phyloP scores from a whole-genome alignment of 352 stramenopile species.

The Pythium chondricola region DNA sequence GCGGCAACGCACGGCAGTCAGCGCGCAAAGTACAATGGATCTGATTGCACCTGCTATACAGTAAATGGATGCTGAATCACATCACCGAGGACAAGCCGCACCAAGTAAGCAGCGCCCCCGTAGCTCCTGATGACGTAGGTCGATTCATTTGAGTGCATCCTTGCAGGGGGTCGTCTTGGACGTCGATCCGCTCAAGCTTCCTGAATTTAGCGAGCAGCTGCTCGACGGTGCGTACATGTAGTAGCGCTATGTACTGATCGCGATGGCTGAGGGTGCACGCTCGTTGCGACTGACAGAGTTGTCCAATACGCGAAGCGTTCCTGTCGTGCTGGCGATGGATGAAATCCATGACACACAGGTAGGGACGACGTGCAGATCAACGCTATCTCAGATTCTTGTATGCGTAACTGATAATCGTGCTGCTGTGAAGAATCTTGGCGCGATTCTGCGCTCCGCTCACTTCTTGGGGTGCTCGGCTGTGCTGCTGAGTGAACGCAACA shows the following conservation, averaged over 20 bases:
- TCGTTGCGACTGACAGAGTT: no score
- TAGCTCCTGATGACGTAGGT: no score
- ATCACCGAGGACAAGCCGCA: slow-evolving; percentile 79
- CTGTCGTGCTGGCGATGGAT: slow-evolving; percentile 67
- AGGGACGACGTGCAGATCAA: no score
- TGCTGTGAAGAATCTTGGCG: slow-evolving; percentile 54
- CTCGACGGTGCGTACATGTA: slow-evolving; percentile 7
- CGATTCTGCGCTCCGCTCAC: slow-evolving; percentile 70
- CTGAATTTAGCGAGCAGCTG: slow-evolving; percentile 33
- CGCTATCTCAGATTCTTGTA: background rate
- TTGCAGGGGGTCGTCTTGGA: slow-evolving; percentile 66
- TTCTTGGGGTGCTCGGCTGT: slow-evolving; percentile 69
- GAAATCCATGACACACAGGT: slow-evolving; percentile 78
- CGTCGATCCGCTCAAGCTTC: slow-evolving; percentile 46
- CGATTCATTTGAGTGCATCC: no score
- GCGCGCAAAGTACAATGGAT: background rate
- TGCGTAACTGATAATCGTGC: background rate
- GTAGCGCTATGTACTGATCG: no score
- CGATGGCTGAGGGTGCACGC: no score
- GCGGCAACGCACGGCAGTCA: slow-evolving; percentile 1
- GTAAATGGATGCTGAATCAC: slow-evolving; percentile 83
- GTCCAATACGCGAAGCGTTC: no score
- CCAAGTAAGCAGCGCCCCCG: slow-evolving; percentile 33
- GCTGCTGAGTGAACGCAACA: slow-evolving; percentile 66
- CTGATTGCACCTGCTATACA: slow-evolving; percentile 6